Base-by-base conservation (phyloP, 2,329 filamentous ascomycete species). In the Paracorniculantispora psalliotae region DNA sequence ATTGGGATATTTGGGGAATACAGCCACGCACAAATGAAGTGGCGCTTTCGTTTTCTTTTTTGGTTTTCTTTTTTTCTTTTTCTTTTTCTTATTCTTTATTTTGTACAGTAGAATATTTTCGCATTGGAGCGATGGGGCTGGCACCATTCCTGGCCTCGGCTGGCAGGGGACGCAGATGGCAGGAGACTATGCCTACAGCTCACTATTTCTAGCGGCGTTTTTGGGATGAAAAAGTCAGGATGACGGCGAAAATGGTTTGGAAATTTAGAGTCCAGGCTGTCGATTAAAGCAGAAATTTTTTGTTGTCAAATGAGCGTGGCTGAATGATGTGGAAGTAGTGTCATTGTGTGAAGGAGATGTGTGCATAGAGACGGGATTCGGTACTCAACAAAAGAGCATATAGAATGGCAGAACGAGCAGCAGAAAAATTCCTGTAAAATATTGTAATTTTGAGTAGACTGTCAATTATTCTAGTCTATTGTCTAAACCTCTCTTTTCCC, bases 31-130 rank as follows among this genome's bases (percentile, higher is more conserved):
- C 26, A 21, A 37, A 39, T 26, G 47, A 21, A 37, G 47, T 26
- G 47, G 26, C 47, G 64, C 69, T 73, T 44, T 28, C 17, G 7
- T 55, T 41, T 35, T 43, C n/a, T 55, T 41, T 35, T 43, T 23
- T 28, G 44, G 3, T 56, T 26, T n/a, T 49, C 25, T 37, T 57
- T 33, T 49, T 33, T 56, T 26, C n/a, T n/a, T n/a, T n/a, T n/a
- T n/a, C n/a, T n/a, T 47, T 19, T 23, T 28, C n/a, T 41, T 56
- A 17, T 56, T 39, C 23, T 25, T 55, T 59, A 21, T 44, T 57
- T 37, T 60, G 43, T 56, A 60, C 43, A 57, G 37, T 57, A 60
- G 30, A 49, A 57, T 56, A 55, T 57, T 43, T 28, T 57, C 47
- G 47, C 56, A 51, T 51, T 46, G 37, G 56, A 57, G 56, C 37